phyloP scores from a whole-genome alignment of 179 eudicot species.

The Patellifolia procumbens region DNA sequence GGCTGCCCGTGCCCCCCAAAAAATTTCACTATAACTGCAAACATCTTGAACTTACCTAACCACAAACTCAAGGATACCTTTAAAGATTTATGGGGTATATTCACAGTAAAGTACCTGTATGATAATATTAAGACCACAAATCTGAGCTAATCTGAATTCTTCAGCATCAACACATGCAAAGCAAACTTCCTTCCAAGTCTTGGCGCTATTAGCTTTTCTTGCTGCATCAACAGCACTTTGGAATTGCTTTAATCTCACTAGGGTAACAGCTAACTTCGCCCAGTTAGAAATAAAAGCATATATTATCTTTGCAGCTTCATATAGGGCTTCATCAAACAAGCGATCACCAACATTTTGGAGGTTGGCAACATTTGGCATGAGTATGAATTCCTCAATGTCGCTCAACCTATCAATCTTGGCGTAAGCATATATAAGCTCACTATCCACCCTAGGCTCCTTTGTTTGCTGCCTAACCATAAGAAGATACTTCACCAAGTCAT shows the following conservation, averaged over 20 bases:
- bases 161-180: conserved; percentile 97
- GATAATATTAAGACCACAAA: conserved; percentile 89
- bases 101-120: conserved; percentile 54
- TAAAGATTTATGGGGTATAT: background rate
- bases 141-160: conserved; percentile 96
- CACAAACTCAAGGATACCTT: background rate
- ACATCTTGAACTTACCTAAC: background rate
- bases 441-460: conserved; percentile 90
- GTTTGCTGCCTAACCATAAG: conserved; percentile 89
- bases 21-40: background rate
- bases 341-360: conserved; percentile 90
- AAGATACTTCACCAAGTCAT: conserved; percentile 81
- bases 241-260: conserved; percentile 77
- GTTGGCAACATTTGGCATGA: conserved; percentile 96
- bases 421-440: conserved; percentile 94
- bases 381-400: conserved; percentile 89
- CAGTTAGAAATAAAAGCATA: conserved; percentile 90
- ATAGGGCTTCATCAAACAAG: conserved; percentile 79
- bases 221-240: conserved; percentile 99
- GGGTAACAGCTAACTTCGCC: conserved; percentile 84
- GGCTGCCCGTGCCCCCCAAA: background rate
- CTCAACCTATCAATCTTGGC: conserved; percentile 91
- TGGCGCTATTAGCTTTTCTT: conserved; percentile 84
- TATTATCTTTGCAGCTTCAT: conserved; percentile 94
- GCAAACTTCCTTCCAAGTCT: conserved; percentile 97